Evolutionary conservation across 2,329 filamentous ascomycete genomes (phyloP), one percentile per base, ranked within the genome.

Genomic region (Fusarium subtropicale): DNA sequence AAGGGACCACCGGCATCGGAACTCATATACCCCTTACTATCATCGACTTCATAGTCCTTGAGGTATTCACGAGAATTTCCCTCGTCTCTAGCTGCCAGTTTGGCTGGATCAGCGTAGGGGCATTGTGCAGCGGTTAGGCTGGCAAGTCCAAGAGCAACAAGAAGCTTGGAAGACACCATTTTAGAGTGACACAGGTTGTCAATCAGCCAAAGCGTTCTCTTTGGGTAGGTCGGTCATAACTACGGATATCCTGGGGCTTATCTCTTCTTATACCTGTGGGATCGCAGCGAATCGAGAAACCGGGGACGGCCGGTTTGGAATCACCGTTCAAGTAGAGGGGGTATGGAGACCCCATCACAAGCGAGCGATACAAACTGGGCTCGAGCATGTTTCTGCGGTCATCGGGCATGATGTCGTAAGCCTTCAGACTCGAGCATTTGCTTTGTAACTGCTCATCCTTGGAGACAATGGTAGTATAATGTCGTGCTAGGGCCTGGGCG

Each of bases 1-100:
- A 93, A 89, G 0, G 90, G 90, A 0, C 87, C 89, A 13, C 91
- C 91, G 26, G 87, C 87, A 74, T 92, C 91, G 30, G 86, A 87
- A 1, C 90, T 93, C 69, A 90, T 76, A 76, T 80, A 90, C 3
- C 81, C 81, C 34, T 84, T 75, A 46, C 81, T 82, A 68, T 90
- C 88, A 60, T 90, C 84, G 7, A 86, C 73, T 61, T 83, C 81
- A 52, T 80, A 82, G 46, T 76, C 62, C 16, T 69, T 45, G 4
- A 81, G 59, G 51, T 80, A 77, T 8, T 62, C 59, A 28, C 79
- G 77, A 28, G 80, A 79, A 47, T 55, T 57, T n/a, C 70, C 66
- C 2, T 76, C 69, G 7, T 69, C 67, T 52, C 77, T 73, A 11
- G 74, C 69, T 31, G 63, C 73, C 20, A 79, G 58, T 12, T 46